Base-by-base conservation (phyloP, 2,329 filamentous ascomycete genomes). In the Aureobasidium lini region DNA sequence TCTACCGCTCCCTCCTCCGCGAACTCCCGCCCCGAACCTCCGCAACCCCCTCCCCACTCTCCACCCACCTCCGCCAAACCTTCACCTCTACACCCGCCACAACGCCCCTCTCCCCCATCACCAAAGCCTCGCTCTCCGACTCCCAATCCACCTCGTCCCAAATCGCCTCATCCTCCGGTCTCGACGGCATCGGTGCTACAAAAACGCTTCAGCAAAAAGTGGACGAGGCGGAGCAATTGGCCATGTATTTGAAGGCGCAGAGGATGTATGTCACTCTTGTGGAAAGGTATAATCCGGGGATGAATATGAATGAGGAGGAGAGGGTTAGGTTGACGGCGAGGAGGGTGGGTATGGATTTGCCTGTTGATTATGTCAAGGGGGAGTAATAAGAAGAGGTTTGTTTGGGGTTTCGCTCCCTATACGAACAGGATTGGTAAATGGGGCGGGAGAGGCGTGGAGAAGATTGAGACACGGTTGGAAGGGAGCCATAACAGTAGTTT, bases 221-320 rank as follows among this genome's bases (percentile, higher is more conserved):
- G 52, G 69, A 75, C n/a, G 74, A 89, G 65, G 87, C 84, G n/a
- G 84, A 90, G 64, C 90, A 97, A 73, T 84, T 90, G 65, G 75
- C 91, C 29, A 81, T 84, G 60, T 97, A 96, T 71, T 80, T 94
- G 18, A 84, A 84, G 66, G 87, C 92, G n/a, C 94, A 99, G 77
- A 81, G 92, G 56, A 83, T 84, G 70, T 96, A 97, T 72, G 82
- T 84, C 29, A 86, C 84, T 15, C 76, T 97, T 44, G 73, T 97
- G 39, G 92, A 96, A 75, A 82, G 92, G 66, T 97, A 99, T 75
- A 97, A 97, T 73, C 91, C 91, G 0, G 91, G 92, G 16, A 90
- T 95, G 84, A 83, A 84, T 65, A 89, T 96, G 87, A 84, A 88
- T 65, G 87, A 95, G 74, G 81, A 85, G 70, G 92, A 97, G 77